Evolutionary conservation across 495 filamentous ascomycete genomes (phyloP).

Genomic region (Clavariopsis aquatica): DNA sequence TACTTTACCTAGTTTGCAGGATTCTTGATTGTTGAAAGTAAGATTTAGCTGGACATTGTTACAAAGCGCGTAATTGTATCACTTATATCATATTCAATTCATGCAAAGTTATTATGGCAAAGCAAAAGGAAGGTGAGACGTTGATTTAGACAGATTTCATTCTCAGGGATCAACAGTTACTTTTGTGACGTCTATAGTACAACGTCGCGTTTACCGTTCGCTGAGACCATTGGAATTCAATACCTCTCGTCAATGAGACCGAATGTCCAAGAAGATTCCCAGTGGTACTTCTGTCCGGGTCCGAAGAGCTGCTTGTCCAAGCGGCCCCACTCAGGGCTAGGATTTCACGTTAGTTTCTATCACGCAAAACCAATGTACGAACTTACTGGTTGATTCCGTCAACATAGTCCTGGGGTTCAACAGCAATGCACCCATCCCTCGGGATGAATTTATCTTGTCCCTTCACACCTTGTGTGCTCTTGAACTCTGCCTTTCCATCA

Average conservation of each 20-base stretch:
- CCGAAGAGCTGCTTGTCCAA: slow-evolving; percentile 43
- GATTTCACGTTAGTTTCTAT: background rate
- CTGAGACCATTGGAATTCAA: background rate
- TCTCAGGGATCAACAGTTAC: background rate
- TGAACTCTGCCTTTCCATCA: slow-evolving; percentile 51
- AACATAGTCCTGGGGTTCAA: slow-evolving; percentile 47
- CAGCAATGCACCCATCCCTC: slow-evolving; percentile 60
- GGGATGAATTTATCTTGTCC: slow-evolving; percentile 46
- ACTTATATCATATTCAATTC: background rate
- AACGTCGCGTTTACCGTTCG: background rate
- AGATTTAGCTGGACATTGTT: no score
- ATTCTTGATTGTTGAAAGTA: no score
- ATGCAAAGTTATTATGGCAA: background rate
- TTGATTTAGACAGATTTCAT: background rate
- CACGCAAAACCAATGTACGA: background rate
- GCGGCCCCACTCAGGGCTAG: slow-evolving; percentile 39
- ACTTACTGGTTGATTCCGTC: slow-evolving; percentile 45
- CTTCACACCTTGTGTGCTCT: slow-evolving; percentile 45
- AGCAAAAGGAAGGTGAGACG: background rate
- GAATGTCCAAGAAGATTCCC: slow-evolving; percentile 41
- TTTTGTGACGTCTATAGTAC: background rate
- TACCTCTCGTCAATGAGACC: slow-evolving; percentile 13
- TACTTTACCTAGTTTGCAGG: no score
- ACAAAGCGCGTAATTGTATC: background rate
- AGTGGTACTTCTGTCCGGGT: slow-evolving; percentile 43